Evolutionary conservation across 176 grass and related monocot species (phyloP).

Genomic region (Zoysia pacifica): DNA sequence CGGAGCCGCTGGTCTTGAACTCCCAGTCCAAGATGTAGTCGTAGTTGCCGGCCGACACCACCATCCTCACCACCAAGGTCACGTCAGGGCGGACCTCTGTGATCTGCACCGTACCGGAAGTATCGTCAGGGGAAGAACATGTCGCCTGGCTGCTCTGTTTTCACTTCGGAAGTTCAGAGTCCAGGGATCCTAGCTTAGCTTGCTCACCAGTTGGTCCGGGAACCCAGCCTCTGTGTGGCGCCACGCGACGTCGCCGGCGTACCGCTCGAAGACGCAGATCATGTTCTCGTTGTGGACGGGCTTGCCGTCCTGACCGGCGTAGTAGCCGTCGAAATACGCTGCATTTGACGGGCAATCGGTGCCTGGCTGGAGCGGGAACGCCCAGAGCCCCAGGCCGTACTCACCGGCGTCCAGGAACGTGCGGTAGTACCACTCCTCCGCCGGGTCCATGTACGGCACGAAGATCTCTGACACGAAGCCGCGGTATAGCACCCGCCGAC

Average conservation of each 20-base stretch:
- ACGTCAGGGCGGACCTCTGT: constrained; percentile 77
- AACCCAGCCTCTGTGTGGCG: constrained; percentile 74
- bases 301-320: constrained; percentile 53
- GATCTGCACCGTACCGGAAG: constrained; percentile 40
- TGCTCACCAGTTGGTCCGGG: constrained; percentile 50
- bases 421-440: constrained; percentile 85
- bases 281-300: constrained; percentile 47
- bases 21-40: constrained; percentile 92
- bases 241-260: constrained; percentile 70
- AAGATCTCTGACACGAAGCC: constrained; percentile 79
- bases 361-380: constrained; percentile 51
- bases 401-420: constrained; percentile 82
- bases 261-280: constrained; percentile 80
- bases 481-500: constrained; percentile 65
- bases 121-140: neutral
- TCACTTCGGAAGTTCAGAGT: neutral
- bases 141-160: neutral
- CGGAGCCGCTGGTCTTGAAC: constrained; percentile 75
- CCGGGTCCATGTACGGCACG: constrained; percentile 86
- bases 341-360: constrained; percentile 67
- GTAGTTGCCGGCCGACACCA: constrained; percentile 68
- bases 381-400: constrained; percentile 58
- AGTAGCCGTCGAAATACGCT: constrained; percentile 58
- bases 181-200: too few relatives aligned
- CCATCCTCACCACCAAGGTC: constrained; percentile 82